A percentile compares a stretch with the other conserved stretches of the same genome.
Conservation (phyloP, 331 rosid genomes). For the Quercus tomentella region DNA sequence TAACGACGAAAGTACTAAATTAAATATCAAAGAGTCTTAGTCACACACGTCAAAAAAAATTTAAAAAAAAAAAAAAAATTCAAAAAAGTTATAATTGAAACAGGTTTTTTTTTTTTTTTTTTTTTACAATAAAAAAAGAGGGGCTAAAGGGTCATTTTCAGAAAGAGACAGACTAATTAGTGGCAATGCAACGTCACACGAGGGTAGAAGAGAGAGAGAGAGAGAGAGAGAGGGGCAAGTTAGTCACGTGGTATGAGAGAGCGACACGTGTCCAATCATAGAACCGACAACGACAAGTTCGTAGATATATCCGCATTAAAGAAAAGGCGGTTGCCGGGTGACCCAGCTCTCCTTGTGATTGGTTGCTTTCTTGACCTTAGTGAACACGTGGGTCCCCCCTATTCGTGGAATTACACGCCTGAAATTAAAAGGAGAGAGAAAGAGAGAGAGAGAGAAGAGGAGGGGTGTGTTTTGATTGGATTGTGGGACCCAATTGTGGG, state of each 20-base stretch:
- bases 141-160: background rate
- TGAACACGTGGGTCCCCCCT: constrained; percentile 57
- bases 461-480: constrained; percentile 10
- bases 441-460: too few species aligned
- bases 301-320: constrained; percentile 58
- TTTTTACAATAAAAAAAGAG: background rate
- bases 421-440: background rate
- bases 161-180: background rate
- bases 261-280: constrained; percentile 49
- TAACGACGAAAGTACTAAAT: too few species aligned
- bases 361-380: constrained; percentile 64
- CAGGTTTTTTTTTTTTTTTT: too few species aligned
- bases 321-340: constrained; percentile 44
- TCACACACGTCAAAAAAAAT: background rate
- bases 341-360: constrained; percentile 48
- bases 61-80: too few species aligned
- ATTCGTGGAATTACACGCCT: constrained; percentile 59
- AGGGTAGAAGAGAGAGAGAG: background rate
- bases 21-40: too few species aligned
- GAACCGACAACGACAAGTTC: constrained; percentile 61
- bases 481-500: constrained; percentile 31
- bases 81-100: too few species aligned
- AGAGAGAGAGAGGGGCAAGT: constrained; percentile 27
- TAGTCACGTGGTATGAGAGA: constrained; percentile 8
- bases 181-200: constrained; percentile 3